Evolutionary conservation across 345 rosid genomes (phyloP).

Genomic region (Rhodamnia argentea): DNA sequence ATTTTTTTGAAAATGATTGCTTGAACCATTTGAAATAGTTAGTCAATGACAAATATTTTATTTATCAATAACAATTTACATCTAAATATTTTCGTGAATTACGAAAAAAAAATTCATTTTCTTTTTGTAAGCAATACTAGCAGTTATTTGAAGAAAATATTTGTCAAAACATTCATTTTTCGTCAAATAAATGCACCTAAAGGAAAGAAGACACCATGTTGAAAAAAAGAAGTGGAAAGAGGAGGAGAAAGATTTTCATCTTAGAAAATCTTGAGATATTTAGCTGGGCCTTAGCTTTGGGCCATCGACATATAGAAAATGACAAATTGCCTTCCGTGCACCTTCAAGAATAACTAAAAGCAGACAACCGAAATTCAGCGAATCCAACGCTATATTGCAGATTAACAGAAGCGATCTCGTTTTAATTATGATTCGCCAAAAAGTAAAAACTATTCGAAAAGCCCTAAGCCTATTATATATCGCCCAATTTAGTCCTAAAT

Average conservation of each 20-base stretch:
- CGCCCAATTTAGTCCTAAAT: not conserved
- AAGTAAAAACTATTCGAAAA: not conserved
- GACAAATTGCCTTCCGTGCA: not conserved
- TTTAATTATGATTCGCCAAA: not conserved
- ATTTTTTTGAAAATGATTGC: not conserved
- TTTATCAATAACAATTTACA: not conserved
- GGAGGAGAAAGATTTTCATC: not conserved
- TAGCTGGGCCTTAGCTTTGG: not conserved
- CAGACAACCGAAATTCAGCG: not conserved
- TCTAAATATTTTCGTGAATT: not conserved
- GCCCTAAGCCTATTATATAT: fast-evolving
- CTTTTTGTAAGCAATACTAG: not conserved
- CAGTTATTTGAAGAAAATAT: not conserved
- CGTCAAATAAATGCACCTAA: not conserved
- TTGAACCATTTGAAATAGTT: not conserved
- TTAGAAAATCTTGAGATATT: not conserved
- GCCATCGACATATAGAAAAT: not conserved
- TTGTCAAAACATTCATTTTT: not conserved
- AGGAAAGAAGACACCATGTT: not conserved
- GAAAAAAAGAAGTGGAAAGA: not conserved
- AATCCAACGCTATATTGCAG: not conserved
- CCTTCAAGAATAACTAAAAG: not conserved
- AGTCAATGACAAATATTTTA: not conserved
- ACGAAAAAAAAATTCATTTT: not conserved
- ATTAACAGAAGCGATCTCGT: not conserved